These are phyloP conservation scores for Peltaster fructicola DNA, from an alignment of 2,329 filamentous ascomycete species.

Conservation along the genomic window DNA sequence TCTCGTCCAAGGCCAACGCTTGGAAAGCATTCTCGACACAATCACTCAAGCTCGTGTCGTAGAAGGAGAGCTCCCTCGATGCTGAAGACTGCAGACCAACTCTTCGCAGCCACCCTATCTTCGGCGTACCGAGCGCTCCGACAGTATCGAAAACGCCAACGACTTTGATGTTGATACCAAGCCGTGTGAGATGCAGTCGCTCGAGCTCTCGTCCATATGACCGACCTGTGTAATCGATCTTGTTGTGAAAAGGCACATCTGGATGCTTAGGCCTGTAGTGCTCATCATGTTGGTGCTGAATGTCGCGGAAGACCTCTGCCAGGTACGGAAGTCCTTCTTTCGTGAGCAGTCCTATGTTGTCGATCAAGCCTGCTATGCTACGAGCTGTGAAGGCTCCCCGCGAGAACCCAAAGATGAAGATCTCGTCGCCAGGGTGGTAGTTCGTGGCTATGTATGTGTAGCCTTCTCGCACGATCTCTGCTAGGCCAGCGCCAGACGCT, in stretches of 20 bases:
- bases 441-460: constrained; percentile 37
- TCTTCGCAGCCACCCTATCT: constrained; percentile 24
- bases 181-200: constrained; percentile 16
- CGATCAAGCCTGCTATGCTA: constrained; percentile 28
- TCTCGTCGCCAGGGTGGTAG: constrained; percentile 33
- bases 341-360: constrained; percentile 30
- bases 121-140: constrained; percentile 27
- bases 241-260: constrained; percentile 29
- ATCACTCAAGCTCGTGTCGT: constrained; percentile 28
- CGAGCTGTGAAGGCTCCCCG: constrained; percentile 30
- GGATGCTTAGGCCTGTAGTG: constrained; percentile 28
- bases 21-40: constrained; percentile 28
- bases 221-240: constrained; percentile 26
- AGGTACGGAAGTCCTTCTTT: constrained; percentile 28
- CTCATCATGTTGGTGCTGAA: constrained; percentile 25
- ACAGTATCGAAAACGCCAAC: constrained; percentile 31
- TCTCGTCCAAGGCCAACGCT: constrained; percentile 27
- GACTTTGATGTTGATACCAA: constrained; percentile 22
- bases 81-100: constrained; percentile 17
- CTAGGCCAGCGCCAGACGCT: constrained; percentile 18
- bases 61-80: constrained; percentile 25
- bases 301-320: constrained; percentile 29
- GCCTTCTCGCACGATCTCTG: constrained; percentile 29
- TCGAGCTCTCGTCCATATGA: constrained; percentile 25
- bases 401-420: constrained; percentile 32